Base-by-base conservation (phyloP, 768 basidiomycete genomes). In the Amanita muscaria region DNA sequence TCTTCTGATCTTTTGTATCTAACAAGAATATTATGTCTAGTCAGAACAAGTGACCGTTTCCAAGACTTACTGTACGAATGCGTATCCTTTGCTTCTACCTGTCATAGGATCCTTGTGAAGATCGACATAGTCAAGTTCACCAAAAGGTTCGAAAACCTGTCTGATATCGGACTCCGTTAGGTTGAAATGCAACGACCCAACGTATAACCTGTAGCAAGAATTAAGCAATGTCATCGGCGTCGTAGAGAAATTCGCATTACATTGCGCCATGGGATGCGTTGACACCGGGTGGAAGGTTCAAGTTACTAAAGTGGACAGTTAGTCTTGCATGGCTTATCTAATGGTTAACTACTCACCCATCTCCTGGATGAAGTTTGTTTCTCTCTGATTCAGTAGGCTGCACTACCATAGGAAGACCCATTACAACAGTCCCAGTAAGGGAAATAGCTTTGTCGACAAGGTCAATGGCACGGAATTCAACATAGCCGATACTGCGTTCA, bases 121-220 rank as follows among this genome's bases (percentile, higher is more conserved):
- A 73, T 99, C 94, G 61, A 99, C 92, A 68, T 93, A 93, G 66
- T 94, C 94, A 54, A 99, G 74, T 67, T 93, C 88, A 56, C 96
- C 96, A 63, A 98, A 99, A 8, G 94, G 92, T 61, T 96, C 92
- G 64, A 99, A 99, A 54, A 99, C 94, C 78, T 97, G 92, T 66
- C 85, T 88, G 68, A 99, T 86, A 70, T 99, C 94, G 55, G 89
- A 83, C 67, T 96, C 88, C 44, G 90, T 88, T 49, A 99, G 82
- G 64, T 91, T 93, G 73, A 94, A 96, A 65, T 97, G 90, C 36
- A 99, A 70, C 49, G 91, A 94, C 47, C 91, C 92, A 63, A 99
- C 91, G 62, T 96, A 99, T 62, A 99, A 77, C 63, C 93, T 91
- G 32, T n/a, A 33, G 42, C 37, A 15, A 35, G 11, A 12, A 37